These are phyloP conservation scores for Poronia punctata DNA, from an alignment of 495 filamentous ascomycete species.

Conservation along the genomic window DNA sequence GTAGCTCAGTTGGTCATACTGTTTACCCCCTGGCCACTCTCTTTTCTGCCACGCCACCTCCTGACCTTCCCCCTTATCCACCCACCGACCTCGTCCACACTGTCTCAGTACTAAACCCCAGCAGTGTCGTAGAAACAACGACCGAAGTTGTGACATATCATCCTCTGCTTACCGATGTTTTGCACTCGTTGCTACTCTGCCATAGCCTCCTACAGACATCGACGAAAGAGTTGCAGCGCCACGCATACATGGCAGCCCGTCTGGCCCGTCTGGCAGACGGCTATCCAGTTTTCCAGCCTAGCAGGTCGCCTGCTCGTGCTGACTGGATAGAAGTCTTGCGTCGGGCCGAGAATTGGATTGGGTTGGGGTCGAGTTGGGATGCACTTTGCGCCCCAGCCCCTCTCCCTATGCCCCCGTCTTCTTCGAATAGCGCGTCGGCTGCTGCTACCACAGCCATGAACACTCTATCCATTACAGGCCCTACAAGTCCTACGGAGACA, in stretches of 20 bases:
- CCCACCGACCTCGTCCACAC: slow-evolving; percentile 30
- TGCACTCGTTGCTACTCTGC: slow-evolving; percentile 65
- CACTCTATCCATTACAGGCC: slow-evolving; percentile 11
- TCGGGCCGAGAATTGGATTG: slow-evolving; percentile 57
- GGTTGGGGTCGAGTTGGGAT: slow-evolving; percentile 58
- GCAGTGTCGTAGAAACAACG: slow-evolving; percentile 22
- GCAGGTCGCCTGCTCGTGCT: slow-evolving; percentile 61
- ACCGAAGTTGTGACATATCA: slow-evolving; percentile 72
- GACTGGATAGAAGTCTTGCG: slow-evolving; percentile 76
- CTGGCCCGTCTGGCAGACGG: slow-evolving; percentile 68
- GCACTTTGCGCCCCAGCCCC: slow-evolving; percentile 62
- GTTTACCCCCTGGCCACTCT: slow-evolving; percentile 47
- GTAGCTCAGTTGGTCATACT: slow-evolving; percentile 18
- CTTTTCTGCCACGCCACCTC: slow-evolving; percentile 48
- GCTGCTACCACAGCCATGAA: slow-evolving; percentile 13
- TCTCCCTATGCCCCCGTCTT: slow-evolving; percentile 38
- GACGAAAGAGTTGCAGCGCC: slow-evolving; percentile 62
- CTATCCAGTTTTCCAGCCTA: slow-evolving; percentile 70
- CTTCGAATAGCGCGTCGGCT: slow-evolving; percentile 12
- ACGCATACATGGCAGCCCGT: slow-evolving; percentile 71
- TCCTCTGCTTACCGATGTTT: slow-evolving; percentile 65
- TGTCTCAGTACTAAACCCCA: slow-evolving; percentile 14
- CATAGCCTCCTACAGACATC: slow-evolving; percentile 70
- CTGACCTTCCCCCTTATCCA: slow-evolving; percentile 52
- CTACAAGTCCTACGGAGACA: slow-evolving; percentile 21